These are phyloP conservation scores for Solanum etuberosum DNA, from an alignment of 257 asterid genomes.

Conservation along the genomic window DNA sequence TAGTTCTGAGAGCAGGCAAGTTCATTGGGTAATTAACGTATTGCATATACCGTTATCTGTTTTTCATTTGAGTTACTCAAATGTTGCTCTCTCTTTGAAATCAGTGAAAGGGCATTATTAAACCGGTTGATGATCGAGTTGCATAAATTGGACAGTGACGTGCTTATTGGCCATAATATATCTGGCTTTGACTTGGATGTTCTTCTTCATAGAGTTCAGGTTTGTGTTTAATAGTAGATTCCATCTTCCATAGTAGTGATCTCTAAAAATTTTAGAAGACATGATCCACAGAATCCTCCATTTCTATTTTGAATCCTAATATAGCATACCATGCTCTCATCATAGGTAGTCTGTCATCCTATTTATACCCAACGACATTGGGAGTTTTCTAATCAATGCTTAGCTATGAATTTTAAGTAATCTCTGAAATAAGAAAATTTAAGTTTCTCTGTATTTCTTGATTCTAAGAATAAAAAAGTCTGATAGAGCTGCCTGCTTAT, in stretches of 20 bases:
- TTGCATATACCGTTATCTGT: constrained; percentile 1
- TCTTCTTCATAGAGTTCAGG: constrained; percentile 98
- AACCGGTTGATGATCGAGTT: constrained; percentile 84
- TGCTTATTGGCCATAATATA: constrained; percentile 90
- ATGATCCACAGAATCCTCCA: neutral
- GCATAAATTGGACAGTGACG: constrained; percentile 84
- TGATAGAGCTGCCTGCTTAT: neutral
- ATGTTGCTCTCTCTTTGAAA: neutral
- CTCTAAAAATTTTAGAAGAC: neutral
- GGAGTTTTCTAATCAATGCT: neutral
- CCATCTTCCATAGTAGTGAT: constrained; percentile 1
- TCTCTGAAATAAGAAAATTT: neutral
- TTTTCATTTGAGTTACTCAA: neutral
- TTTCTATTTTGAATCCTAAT: neutral
- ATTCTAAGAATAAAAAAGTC: neutral
- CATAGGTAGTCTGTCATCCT: neutral
- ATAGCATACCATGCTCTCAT: neutral
- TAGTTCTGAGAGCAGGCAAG: constrained; percentile 69
- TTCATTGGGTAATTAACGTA: constrained; percentile 7
- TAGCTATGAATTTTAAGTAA: neutral
- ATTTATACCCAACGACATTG: neutral
- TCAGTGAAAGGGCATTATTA: constrained; percentile 94
- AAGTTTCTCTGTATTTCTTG: neutral
- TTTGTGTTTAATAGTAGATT: constrained; percentile 11
- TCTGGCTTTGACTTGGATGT: constrained; percentile 98